Conservation (phyloP, 805 yeast genomes). For the Zygosaccharomyces lentus region DNA sequence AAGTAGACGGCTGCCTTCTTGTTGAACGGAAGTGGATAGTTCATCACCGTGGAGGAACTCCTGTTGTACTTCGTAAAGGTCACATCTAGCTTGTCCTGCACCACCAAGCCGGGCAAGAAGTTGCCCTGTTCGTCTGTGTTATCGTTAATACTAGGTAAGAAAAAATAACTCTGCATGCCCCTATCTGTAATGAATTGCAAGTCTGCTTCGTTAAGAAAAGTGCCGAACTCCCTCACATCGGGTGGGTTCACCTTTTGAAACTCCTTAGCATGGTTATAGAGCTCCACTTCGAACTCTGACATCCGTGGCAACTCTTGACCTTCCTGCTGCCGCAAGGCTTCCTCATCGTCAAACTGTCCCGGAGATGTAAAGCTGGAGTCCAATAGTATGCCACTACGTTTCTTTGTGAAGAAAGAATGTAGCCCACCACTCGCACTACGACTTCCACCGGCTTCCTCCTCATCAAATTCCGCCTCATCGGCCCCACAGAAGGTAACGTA, state of each 20-base stretch:
- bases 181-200: conserved; percentile 32
- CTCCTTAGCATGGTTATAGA: conserved; percentile 31
- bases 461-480: conserved; percentile 35
- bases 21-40: conserved; percentile 37
- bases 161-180: conserved; percentile 35
- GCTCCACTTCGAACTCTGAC: conserved; percentile 32
- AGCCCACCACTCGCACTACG: conserved; percentile 15
- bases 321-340: conserved; percentile 23
- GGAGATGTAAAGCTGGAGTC: conserved; percentile 32
- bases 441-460: conserved; percentile 22
- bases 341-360: conserved; percentile 31
- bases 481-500: conserved; percentile 34
- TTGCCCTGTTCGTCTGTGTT: conserved; percentile 32
- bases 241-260: conserved; percentile 33
- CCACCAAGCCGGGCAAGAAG: conserved; percentile 34
- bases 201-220: conserved; percentile 27
- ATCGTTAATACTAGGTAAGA: conserved; percentile 35
- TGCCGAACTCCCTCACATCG: conserved; percentile 30
- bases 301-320: conserved; percentile 26
- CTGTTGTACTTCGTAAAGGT: conserved; percentile 30
- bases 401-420: conserved; percentile 26
- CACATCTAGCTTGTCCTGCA: conserved; percentile 35
- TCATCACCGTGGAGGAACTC: conserved; percentile 34
- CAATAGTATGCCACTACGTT: conserved; percentile 25
- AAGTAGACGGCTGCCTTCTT: conserved; percentile 67